Evolutionary conservation across 2,329 filamentous ascomycete species (phyloP).

Genomic region (Aaosphaeria pasadenensis): DNA sequence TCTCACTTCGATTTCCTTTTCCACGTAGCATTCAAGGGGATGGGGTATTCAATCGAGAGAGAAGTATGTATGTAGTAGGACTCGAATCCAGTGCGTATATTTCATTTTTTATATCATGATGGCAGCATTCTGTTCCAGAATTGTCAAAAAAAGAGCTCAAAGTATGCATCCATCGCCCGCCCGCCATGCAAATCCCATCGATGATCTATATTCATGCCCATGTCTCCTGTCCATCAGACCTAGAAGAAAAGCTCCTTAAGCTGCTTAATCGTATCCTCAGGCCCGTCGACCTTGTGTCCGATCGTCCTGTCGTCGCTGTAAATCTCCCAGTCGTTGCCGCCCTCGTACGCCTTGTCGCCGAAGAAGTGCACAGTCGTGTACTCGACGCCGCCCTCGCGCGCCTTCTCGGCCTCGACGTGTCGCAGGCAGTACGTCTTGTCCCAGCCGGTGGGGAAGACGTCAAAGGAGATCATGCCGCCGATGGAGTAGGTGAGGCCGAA

Average conservation of each 20-base stretch:
- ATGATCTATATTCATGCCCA: neutral
- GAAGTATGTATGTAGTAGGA: no score
- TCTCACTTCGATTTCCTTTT: no score
- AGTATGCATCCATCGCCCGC: no score
- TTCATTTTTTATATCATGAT: no score
- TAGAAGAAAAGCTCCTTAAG: constrained; percentile 72
- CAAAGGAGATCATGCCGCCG: constrained; percentile 96
- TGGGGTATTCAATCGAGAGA: no score
- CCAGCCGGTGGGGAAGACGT: constrained; percentile 95
- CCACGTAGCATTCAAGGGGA: no score
- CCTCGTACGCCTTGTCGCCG: constrained; percentile 87
- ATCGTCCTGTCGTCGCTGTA: constrained; percentile 76
- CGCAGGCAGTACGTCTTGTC: constrained; percentile 97
- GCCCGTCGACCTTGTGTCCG: constrained; percentile 78
- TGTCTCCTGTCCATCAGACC: neutral
- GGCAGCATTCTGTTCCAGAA: no score
- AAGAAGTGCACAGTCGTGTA: constrained; percentile 97
- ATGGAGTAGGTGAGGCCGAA: constrained; percentile 90
- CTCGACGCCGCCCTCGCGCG: constrained; percentile 61
- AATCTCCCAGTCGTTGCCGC: constrained; percentile 96
- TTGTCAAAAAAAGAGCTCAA: no score
- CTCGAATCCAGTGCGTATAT: no score
- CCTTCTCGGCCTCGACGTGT: constrained; percentile 79
- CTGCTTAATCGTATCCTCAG: constrained; percentile 77
- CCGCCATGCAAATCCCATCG: neutral